Conservation (phyloP, 2,329 filamentous ascomycete species). For the Mycogone perniciosa region DNA sequence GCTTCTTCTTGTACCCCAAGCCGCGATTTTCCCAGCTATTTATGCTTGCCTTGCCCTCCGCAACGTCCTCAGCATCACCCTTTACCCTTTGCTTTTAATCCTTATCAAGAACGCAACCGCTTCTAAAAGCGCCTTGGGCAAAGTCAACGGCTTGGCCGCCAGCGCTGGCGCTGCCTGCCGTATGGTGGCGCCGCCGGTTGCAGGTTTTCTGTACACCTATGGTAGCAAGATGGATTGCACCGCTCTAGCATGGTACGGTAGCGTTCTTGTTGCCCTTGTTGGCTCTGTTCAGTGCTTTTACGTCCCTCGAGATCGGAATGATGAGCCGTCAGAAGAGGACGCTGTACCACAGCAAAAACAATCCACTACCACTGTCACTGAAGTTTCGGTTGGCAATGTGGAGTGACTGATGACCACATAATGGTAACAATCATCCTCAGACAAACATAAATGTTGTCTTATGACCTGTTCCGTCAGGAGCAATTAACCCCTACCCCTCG, state of each 20-base stretch:
- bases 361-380: conserved; percentile 20
- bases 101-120: conserved; percentile 62
- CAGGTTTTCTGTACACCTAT: conserved; percentile 57
- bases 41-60: conserved; percentile 52
- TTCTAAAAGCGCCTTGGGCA: conserved; percentile 49
- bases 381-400: conserved; percentile 26
- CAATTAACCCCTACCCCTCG: background rate
- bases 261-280: conserved; percentile 47
- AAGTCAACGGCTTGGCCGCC: conserved; percentile 60
- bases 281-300: conserved; percentile 57
- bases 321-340: conserved; percentile 25
- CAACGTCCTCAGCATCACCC: conserved; percentile 55
- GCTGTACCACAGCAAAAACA: conserved; percentile 14
- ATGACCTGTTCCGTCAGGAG: background rate
- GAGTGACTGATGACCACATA: conserved; percentile 4
- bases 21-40: conserved; percentile 48
- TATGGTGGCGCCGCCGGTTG: conserved; percentile 60
- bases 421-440: no score
- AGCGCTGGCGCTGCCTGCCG: conserved; percentile 60
- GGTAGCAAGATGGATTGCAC: conserved; percentile 54
- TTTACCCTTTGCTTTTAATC: conserved; percentile 62
- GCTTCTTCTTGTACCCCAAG: conserved; percentile 49
- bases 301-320: conserved; percentile 32
- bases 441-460: background rate
- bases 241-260: conserved; percentile 58